Conservation (phyloP, 2,329 filamentous ascomycete species). For the Pseudogymnoascus pannorum region DNA sequence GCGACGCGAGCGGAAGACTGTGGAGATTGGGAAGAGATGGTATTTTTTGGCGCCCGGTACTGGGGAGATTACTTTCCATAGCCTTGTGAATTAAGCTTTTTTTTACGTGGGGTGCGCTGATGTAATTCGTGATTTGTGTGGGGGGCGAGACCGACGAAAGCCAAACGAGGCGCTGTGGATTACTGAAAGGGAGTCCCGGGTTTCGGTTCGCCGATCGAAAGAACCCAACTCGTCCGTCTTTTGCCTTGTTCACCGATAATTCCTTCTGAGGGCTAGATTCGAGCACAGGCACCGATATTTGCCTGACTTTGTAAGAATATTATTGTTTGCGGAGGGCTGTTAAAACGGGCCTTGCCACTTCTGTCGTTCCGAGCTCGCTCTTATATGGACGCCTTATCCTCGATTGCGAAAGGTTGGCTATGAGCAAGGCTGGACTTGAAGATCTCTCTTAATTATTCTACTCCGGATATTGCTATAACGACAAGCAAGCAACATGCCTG, state of each 20-base stretch:
- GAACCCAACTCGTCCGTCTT: background rate
- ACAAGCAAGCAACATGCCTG: constrained; percentile 7
- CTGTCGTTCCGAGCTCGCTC: background rate
- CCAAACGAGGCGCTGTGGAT: background rate
- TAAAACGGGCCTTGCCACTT: background rate
- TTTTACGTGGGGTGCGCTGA: constrained; percentile 1
- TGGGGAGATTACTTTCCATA: background rate
- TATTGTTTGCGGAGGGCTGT: background rate
- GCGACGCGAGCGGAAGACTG: background rate
- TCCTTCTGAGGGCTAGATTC: constrained; percentile 8
- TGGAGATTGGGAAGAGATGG: background rate
- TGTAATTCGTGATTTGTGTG: background rate
- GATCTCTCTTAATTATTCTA: background rate
- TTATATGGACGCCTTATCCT: background rate
- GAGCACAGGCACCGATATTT: background rate
- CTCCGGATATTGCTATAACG: background rate
- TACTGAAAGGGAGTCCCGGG: background rate
- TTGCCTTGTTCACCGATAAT: background rate
- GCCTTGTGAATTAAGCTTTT: background rate
- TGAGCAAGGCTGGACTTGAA: constrained; percentile 1
- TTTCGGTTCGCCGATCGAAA: background rate
- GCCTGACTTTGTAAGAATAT: background rate
- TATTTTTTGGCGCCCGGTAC: background rate
- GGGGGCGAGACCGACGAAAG: background rate
- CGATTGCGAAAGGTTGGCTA: background rate